Base-by-base conservation (phyloP, 2,329 filamentous ascomycete genomes). In the Ceratocystis colombiana region DNA sequence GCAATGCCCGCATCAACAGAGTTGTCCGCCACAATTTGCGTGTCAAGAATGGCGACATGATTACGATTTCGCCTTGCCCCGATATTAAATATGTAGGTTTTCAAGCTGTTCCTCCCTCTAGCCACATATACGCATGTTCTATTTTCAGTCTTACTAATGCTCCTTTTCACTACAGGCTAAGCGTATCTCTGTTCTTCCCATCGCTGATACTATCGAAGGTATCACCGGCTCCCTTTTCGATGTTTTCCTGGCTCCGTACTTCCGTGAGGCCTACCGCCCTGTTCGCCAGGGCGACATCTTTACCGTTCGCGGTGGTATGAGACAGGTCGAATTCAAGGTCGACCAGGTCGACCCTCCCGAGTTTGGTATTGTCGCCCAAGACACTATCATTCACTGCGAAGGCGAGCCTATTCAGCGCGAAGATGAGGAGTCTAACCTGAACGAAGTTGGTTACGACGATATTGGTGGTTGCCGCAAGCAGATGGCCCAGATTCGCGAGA, bases 391-490 rank as follows among this genome's bases (percentile, higher is more conserved):
- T 72, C 94, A 99, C 81, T 97, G 94, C 79, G 94, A 99, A 78
- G 94, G 94, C 70, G 92, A 96, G 76, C 76, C 77, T 20, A 96
- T 99, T 73, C 91, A 97, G 80, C 92, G 94, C 72, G 94, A 99
- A 73, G 94, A 99, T 73, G 94, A 99, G 78, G 94, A 99, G 82
- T 95, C 95, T 76, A 99, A 97, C 79, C 82, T 99, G 71, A 99
- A 97, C 76, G 94, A 99, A 79, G 94, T 99, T 71, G 94, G 94
- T 62, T 99, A 99, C 76, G 94, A 99, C 74, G 94, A 99, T 75
- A 99, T 99, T 79, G 94, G 94, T 84, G 94, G 94, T 71, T 97
- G 94, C 84, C 86, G 94, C 75, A 99, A 99, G 82, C 94, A 99
- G 80, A 97, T 99, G 94, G 94, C 94, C 70, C 94, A 99, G 82